Base-by-base conservation (phyloP, 2,329 filamentous ascomycete genomes). In the Neofusicoccum kwambonambiense region DNA sequence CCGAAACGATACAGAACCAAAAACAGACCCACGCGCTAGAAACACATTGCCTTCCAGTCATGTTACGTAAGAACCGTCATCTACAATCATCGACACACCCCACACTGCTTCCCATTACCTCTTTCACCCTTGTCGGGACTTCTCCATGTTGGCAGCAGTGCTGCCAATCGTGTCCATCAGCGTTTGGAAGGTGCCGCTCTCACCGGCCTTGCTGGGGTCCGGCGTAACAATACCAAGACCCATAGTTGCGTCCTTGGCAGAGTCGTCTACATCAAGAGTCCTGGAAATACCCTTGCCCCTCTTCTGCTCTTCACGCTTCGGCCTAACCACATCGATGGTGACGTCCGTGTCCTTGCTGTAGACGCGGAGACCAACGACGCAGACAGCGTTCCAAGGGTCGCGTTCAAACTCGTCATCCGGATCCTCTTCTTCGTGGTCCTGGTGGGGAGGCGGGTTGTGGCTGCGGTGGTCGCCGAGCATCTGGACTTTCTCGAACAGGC, bases 361-460 rank as follows among this genome's bases (percentile, higher is more conserved):
- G 0, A 88, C 85, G 5, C 84, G 78, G 35, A 88, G 72, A 0
- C 86, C 86, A 4, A 88, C 80, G 15, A 88, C 84, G 67, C 84
- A 86, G 0, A 87, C 80, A 0, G 86, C 86, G 69, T 87, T 87
- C 86, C 86, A 88, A 0, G 84, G 84, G 66, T 84, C 81, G 17
- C 78, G 76, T 47, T 76, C 78, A 61, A 82, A 81, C 41, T 82
- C 77, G 34, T 79, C 78, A 50, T 79, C 75, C 1, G 78, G 77
- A 2, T 70, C 70, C n/a, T 68, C 66, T 6, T 56, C 66, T 4
- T 56, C 73, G 6, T 75, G 64, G 34, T n/a, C 54, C 15, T 64
- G 45, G 34, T 52, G 12, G 45, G 44, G 35, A 9, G 45, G 12
- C 1, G 2, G 27, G 13, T 42, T 17, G 19, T n/a, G 34, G 11